Base-by-base conservation (phyloP, 148 eudicot species). In the Vaccinium myrtillus region DNA sequence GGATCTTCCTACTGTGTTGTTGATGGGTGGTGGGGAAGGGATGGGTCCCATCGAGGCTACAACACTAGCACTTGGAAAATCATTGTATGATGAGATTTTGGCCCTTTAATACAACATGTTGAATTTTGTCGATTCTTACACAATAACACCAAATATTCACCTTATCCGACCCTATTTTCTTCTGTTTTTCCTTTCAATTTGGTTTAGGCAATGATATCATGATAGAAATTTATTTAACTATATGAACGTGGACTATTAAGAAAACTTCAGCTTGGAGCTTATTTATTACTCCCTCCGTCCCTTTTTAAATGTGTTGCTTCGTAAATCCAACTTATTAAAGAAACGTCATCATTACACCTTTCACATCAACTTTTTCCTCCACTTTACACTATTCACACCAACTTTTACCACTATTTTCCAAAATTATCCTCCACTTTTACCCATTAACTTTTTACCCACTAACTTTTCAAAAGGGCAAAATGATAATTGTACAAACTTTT, bases 1-100 rank as follows among this genome's bases (percentile, higher is more conserved):
- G 85, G 89, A 90, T 77, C 94, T 95, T 39, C 99, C 98, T 76
- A 93, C 94, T 69, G 99, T 92, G 70, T 82, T 97, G 86, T 86
- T 97, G 81, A 95, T 97, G 98, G 99, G 99, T 73, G 99, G 99
- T 87, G 99, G 98, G 73, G 99, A 97, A 93, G 99, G 99, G 81
- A 97, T 97, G 99, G 99, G 98, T 15, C 99, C 99, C 78, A 93
- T 97, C 81, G 98, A 97, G 89, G 95, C 95, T 78, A 97, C 99
- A 36, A 98, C 98, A 43, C 88, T 91, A 53, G 99, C 98, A 56
- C 96, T 97, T 85, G 96, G 92, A 18, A 88, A 93, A 46, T 90
- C 98, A 78, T 86, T 97, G 70, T 97, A 94, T 89, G 95, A 97
- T 89, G 98, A 91, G 77, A 88, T n/a, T 82, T 73, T 36, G 36